These are phyloP conservation scores for Salvia splendens DNA, from an alignment of 257 asterid species.

Conservation along the genomic window DNA sequence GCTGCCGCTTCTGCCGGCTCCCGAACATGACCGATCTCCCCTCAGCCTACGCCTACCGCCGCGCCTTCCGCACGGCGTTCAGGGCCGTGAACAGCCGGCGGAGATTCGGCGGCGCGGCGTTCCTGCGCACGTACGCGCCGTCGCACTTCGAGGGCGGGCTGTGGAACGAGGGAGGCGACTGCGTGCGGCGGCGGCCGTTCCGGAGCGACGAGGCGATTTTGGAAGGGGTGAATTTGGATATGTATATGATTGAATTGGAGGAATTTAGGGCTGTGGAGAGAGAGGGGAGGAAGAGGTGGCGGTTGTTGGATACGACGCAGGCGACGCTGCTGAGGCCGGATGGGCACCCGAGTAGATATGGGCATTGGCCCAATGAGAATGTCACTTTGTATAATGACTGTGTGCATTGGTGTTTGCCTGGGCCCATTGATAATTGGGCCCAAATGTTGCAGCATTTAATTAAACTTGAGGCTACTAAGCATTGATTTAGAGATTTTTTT, in stretches of 20 bases:
- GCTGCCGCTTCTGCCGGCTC: conserved; percentile 55
- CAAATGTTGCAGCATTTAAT: conserved; percentile 54
- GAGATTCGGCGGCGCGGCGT: conserved; percentile 33
- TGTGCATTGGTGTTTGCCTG: conserved; percentile 61
- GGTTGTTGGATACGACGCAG: conserved; percentile 53
- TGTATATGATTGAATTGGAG: conserved; percentile 50
- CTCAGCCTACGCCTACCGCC: conserved; percentile 46
- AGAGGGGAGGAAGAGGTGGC: conserved; percentile 36
- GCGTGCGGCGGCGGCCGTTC: conserved; percentile 51
- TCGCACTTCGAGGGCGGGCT: conserved; percentile 64
- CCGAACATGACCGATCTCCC: conserved; percentile 43
- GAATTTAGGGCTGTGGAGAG: conserved; percentile 54
- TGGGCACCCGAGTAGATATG: conserved; percentile 66
- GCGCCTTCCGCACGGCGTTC: conserved; percentile 50
- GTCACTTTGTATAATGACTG: conserved; percentile 48
- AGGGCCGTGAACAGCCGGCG: conserved; percentile 30
- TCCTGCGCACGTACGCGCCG: conserved; percentile 64
- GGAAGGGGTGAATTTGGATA: conserved; percentile 45
- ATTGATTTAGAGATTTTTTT: no score
- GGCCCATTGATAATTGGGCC: conserved; percentile 76
- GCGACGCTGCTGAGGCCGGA: conserved; percentile 66
- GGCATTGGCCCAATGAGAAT: conserved; percentile 63
- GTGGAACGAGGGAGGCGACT: conserved; percentile 65
- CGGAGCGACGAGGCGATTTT: conserved; percentile 45
- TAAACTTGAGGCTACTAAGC: conserved; percentile 44